phyloP scores from a whole-genome alignment of 106 monocot species.

The Ottelia alismoides region DNA sequence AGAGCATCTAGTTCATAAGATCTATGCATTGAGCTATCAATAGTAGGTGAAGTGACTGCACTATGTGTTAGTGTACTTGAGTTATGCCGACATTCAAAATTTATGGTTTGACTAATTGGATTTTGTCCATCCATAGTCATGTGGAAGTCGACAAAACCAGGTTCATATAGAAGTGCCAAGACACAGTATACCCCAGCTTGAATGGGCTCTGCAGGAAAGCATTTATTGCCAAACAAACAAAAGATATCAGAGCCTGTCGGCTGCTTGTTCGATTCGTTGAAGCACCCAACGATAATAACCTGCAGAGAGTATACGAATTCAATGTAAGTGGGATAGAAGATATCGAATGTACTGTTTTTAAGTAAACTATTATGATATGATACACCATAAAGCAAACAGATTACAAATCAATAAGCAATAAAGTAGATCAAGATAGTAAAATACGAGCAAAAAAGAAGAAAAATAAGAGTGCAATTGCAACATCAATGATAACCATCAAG shows the following conservation, averaged over 20 bases:
- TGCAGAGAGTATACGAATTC: slow-evolving; percentile 17
- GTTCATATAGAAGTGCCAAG: slow-evolving; percentile 19
- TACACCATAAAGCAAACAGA: too few species aligned
- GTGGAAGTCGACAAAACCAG: slow-evolving; percentile 41
- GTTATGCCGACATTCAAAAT: slow-evolving; percentile 38
- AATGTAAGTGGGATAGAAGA: too few species aligned
- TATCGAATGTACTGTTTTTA: too few species aligned
- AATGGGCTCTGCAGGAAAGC: slow-evolving; percentile 39
- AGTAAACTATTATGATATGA: not conserved
- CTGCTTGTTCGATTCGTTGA: slow-evolving; percentile 46
- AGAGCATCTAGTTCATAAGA: slow-evolving; percentile 16
- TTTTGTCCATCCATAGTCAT: slow-evolving; percentile 56
- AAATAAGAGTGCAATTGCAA: too few species aligned
- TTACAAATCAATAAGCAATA: too few species aligned
- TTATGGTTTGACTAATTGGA: slow-evolving; percentile 62
- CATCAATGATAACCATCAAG: too few species aligned
- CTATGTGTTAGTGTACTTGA: slow-evolving; percentile 3
- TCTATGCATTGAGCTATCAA: not conserved
- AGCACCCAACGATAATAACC: slow-evolving; percentile 71
- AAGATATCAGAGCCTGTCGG: slow-evolving; percentile 30
- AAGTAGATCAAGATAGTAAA: too few species aligned
- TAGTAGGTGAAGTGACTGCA: slow-evolving; percentile 5
- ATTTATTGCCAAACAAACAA: slow-evolving; percentile 41
- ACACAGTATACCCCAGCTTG: slow-evolving; percentile 70
- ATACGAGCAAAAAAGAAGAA: too few species aligned